phyloP scores from a whole-genome alignment of 768 basidiomycete genomes.

The Leccinum variicolor region DNA sequence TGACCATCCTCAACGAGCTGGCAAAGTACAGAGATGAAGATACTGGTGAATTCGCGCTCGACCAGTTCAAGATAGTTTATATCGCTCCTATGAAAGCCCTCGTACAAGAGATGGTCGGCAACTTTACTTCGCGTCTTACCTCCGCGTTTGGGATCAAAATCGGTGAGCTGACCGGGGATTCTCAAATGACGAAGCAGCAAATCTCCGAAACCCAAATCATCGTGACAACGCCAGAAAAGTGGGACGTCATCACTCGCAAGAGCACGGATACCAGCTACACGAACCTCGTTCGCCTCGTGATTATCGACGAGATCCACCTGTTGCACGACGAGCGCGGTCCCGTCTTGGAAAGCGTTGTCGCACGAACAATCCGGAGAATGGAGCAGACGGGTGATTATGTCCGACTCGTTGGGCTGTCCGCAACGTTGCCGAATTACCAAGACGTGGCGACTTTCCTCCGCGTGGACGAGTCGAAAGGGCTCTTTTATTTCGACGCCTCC shows the following conservation, averaged over 20 bases:
- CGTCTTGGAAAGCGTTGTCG: slow-evolving; percentile 87
- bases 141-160: slow-evolving; percentile 72
- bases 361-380: slow-evolving; percentile 89
- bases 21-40: slow-evolving; percentile 81
- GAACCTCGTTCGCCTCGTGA: slow-evolving; percentile 92
- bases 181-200: slow-evolving; percentile 97
- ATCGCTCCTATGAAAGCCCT: slow-evolving; percentile 99
- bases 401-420: slow-evolving; percentile 91
- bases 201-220: slow-evolving; percentile 97
- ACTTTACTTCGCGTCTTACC: slow-evolving; percentile 75
- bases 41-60: slow-evolving; percentile 78
- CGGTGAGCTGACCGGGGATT: slow-evolving; percentile 94
- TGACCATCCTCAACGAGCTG: slow-evolving; percentile 90
- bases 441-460: slow-evolving; percentile 97
- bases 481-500: slow-evolving; percentile 96
- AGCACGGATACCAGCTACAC: slow-evolving; percentile 96
- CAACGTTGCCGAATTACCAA: slow-evolving; percentile 97
- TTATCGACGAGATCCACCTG: slow-evolving; percentile 97
- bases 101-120: slow-evolving; percentile 98
- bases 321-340: slow-evolving; percentile 98
- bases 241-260: slow-evolving; percentile 99
- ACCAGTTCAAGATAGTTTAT: slow-evolving; percentile 95
- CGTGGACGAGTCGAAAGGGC: slow-evolving; percentile 85
- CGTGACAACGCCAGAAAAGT: slow-evolving; percentile 98
- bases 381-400: slow-evolving; percentile 93